Conservation (phyloP, 768 basidiomycete species). For the Suillus paluster region DNA sequence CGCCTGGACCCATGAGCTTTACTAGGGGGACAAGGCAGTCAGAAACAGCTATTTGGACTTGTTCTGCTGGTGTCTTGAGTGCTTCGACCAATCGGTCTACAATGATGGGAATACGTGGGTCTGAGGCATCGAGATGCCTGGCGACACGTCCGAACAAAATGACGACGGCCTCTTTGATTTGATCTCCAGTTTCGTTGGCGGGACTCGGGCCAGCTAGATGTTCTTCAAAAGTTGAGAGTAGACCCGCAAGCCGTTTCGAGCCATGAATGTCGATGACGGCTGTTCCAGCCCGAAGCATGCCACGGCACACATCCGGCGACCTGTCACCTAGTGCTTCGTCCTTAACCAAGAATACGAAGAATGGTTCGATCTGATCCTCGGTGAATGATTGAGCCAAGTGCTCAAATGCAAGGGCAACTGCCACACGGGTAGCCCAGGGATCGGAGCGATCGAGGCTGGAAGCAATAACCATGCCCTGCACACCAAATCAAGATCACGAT, state of each 20-base stretch:
- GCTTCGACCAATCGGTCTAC: slow-evolving; percentile 88
- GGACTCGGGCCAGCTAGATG: slow-evolving; percentile 61
- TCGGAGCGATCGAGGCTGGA: slow-evolving; percentile 85
- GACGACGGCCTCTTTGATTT: slow-evolving; percentile 93
- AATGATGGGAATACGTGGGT: slow-evolving; percentile 77
- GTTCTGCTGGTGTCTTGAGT: slow-evolving; percentile 91
- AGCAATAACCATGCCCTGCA: slow-evolving; percentile 90
- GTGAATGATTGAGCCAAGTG: slow-evolving; percentile 69
- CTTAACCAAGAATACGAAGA: slow-evolving; percentile 88
- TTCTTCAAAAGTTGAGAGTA: slow-evolving; percentile 83
- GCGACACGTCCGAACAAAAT: slow-evolving; percentile 94
- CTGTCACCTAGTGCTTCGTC: slow-evolving; percentile 90
- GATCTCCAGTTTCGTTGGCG: slow-evolving; percentile 76
- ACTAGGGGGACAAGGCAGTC: slow-evolving; percentile 93
- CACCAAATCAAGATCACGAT: slow-evolving; percentile 8
- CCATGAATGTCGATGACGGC: slow-evolving; percentile 86
- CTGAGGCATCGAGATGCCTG: slow-evolving; percentile 78
- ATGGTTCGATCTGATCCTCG: slow-evolving; percentile 58
- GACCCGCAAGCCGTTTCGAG: slow-evolving; percentile 62
- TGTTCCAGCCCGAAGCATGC: slow-evolving; percentile 87
- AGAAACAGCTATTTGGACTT: slow-evolving; percentile 95
- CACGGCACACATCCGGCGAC: slow-evolving; percentile 75
- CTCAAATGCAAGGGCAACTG: slow-evolving; percentile 71
- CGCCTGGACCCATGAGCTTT: slow-evolving; percentile 57
- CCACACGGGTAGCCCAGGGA: slow-evolving; percentile 85